These are phyloP conservation scores for Penicillium soppii DNA, from an alignment of 495 filamentous ascomycete genomes.

Conservation along the genomic window DNA sequence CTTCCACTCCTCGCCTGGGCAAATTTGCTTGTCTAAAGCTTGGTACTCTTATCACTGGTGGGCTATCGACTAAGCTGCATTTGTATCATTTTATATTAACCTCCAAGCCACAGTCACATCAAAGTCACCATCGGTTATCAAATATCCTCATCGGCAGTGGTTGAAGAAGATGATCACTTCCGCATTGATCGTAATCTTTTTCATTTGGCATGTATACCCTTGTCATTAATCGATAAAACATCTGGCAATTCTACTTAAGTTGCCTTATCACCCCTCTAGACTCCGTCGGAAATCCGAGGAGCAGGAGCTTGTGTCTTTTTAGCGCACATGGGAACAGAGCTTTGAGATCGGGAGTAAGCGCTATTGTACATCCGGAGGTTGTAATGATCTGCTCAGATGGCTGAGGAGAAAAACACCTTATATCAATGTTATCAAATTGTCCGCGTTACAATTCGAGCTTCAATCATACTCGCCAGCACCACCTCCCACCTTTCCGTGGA, in stretches of 20 bases:
- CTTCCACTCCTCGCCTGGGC: neutral
- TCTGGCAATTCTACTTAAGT: neutral
- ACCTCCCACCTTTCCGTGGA: too few relatives aligned
- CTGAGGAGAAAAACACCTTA: too few relatives aligned
- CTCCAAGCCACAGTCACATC: conserved; percentile 1
- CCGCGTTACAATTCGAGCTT: too few relatives aligned
- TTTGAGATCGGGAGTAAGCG: too few relatives aligned
- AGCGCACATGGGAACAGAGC: neutral
- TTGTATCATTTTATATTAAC: neutral
- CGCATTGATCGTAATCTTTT: neutral
- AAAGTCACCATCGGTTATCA: neutral
- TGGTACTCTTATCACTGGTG: conserved; percentile 1
- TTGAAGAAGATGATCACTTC: neutral
- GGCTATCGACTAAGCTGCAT: neutral
- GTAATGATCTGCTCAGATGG: too few relatives aligned
- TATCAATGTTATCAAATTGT: too few relatives aligned
- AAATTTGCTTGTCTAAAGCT: conserved; percentile 3
- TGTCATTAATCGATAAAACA: neutral
- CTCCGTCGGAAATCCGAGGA: neutral
- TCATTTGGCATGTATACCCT: neutral
- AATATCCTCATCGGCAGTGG: neutral
- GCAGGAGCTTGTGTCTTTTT: neutral
- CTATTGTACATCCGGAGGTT: too few relatives aligned
- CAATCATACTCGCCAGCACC: too few relatives aligned
- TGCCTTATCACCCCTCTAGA: neutral